A percentile compares a stretch with the other conserved stretches of the same genome.
phyloP scores from a whole-genome alignment of 495 filamentous ascomycete genomes.

The Hypoxylon subgilvum region DNA sequence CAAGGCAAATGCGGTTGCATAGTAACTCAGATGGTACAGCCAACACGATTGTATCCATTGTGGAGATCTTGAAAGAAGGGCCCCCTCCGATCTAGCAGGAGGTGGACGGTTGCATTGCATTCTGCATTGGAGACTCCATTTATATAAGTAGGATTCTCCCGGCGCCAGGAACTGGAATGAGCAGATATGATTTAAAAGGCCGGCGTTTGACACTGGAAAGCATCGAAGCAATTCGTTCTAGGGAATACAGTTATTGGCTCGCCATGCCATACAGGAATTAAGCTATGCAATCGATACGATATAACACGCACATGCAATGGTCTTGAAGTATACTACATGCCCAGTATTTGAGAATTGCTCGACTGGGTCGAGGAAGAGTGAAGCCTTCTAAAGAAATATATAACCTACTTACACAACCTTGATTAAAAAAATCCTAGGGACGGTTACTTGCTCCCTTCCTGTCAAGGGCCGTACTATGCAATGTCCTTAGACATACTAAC shows the following conservation, averaged over 20 bases:
- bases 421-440: no score
- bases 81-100: constrained; percentile 12
- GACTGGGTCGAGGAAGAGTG: no score
- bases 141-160: constrained; percentile 2
- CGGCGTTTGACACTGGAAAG: constrained; percentile 20
- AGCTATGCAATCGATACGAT: no score
- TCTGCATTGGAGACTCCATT: not conserved
- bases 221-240: constrained; percentile 9
- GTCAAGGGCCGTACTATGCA: no score
- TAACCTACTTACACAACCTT: no score
- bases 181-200: constrained; percentile 3
- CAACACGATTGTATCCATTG: constrained; percentile 32
- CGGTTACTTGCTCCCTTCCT: no score
- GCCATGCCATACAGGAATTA: no score
- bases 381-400: no score
- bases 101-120: not conserved
- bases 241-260: not conserved
- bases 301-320: no score
- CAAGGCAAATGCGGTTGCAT: constrained; percentile 28
- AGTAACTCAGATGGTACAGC: constrained; percentile 31
- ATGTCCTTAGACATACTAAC: no score
- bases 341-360: no score
- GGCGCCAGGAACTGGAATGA: constrained; percentile 1
- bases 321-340: no score
- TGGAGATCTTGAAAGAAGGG: constrained; percentile 34